These are phyloP conservation scores for Solanum corneliomulleri DNA, from an alignment of 257 asterid species.

Conservation along the genomic window DNA sequence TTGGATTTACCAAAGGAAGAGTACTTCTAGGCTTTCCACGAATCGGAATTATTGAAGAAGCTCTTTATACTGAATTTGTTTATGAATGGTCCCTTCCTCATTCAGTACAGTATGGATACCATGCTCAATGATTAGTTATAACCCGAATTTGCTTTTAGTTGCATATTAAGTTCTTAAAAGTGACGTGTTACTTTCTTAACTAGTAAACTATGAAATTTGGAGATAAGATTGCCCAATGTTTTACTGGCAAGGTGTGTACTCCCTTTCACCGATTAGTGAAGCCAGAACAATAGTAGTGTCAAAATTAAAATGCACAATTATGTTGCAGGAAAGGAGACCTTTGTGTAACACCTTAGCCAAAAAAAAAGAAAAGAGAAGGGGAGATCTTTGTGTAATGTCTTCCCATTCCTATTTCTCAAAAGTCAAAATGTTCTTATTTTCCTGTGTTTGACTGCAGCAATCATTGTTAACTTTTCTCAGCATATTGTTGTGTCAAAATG, in stretches of 20 bases:
- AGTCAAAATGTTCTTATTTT: not conserved
- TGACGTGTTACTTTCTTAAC: not conserved
- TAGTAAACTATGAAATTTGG: not conserved
- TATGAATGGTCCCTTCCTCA: not conserved
- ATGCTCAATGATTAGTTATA: not conserved
- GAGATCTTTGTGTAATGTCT: not conserved
- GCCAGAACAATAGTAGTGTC: not conserved
- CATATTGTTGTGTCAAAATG: not conserved
- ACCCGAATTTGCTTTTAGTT: not conserved
- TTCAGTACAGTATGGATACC: not conserved
- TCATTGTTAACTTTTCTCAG: not conserved
- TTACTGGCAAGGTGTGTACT: not conserved
- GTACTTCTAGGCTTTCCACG: not conserved
- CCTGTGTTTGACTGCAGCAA: not conserved
- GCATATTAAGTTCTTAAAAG: not conserved
- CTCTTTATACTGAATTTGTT: not conserved
- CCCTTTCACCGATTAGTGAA: not conserved
- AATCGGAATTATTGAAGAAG: not conserved
- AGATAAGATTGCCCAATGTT: not conserved
- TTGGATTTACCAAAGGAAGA: not conserved
- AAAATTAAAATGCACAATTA: not conserved
- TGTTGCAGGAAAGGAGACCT: not conserved
- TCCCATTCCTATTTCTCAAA: not conserved
- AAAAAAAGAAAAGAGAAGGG: not conserved
- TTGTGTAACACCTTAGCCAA: not conserved